Base-by-base conservation (phyloP, 139 green algal genomes). In the Microglena sp. region DNA sequence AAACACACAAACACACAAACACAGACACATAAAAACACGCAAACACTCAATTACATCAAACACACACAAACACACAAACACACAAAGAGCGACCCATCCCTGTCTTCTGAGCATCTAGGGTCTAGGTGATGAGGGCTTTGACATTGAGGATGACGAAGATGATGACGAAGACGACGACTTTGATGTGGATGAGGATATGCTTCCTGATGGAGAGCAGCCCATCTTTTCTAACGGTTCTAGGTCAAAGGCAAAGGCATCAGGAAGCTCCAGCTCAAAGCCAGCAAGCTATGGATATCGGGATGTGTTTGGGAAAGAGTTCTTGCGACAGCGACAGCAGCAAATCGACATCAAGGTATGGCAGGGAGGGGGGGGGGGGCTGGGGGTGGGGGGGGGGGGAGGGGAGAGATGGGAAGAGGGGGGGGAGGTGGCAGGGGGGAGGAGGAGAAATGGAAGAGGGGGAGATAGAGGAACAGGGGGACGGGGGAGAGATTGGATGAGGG, bases 261-360 rank as follows among this genome's bases (percentile, higher is more conserved):
- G 11, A 44, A 36, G 55, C 55, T 6, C 22, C 27, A 5, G 27
- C 55, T 27, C 27, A 15, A 53, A 57, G 33, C 6, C 30, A 11
- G 53, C 53, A 18, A 24, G 6, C 29, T 44, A 64, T 31, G 31
- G 56, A 11, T 64, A 45, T 21, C 24, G 43, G 18, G 56, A 64
- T 31, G 56, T 64, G 56, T 64, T 64, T 44, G 56, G 56, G 8
- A 64, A 64, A 22, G 29, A 64, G 28, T 44, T 45, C 31, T 18
- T 22, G 29, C 8, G 18, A 31, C 11, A 31, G 8, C 29, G 56
- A n/a, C 11, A 64, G 56, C 56, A 64, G 56, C 56, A 64, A 22
- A 64, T 64, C 29, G 31, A 44, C 29, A 11, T 64, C 7, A 64
- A 60, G 53, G 53, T 60, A 28, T 15, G 40, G 11, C 18, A 18